Base-by-base conservation (phyloP, 208 protist species). In the Trypanosoma boissoni region DNA sequence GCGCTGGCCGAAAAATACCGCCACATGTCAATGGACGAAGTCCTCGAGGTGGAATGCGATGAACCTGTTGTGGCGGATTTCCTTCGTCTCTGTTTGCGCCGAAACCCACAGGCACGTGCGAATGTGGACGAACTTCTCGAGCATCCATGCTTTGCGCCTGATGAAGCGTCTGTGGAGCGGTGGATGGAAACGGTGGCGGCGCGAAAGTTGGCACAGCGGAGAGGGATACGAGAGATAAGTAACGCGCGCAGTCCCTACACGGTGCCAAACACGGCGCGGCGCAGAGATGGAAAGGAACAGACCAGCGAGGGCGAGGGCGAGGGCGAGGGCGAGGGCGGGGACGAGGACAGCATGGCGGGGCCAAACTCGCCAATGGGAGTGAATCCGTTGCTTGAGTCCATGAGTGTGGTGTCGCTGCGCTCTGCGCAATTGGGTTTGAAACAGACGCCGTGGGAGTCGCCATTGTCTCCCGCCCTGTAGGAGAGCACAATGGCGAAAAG, bases 1-100 rank as follows among this genome's bases (percentile, higher is more conserved):
- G 78, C 84, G 58, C 68, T 94, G 74, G 78, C 72, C n/a, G 80
- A 89, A 16, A 84, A 74, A 44, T 94, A 89, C 58, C 68, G 76
- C 10, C 53, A 52, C 39, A 86, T 94, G 73, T 37, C 57, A 12
- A n/a, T 68, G 18, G 52, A 78, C 27, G 61, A 59, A 39, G 65
- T 75, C 23, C 57, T 87, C 12, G 60, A 67, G 26, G 75, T 94
- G 49, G 65, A 87, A 18, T 88, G 81, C 54, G 68, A 73, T 44
- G 71, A 82, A 23, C 64, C 72, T 3, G 64, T 58, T 0, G 76
- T 94, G 32, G 26, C 52, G 0, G 64, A 74, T 41, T 94, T 94
- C 57, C 57, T 94, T 0, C 43, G 67, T 8, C 41, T 55, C 1
- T 94, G 87, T 49, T 51, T 94, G 57, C 67, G 74, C 34, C 81